These are phyloP conservation scores for Annulohypoxylon moriforme DNA, from an alignment of 495 filamentous ascomycete species.

Conservation along the genomic window DNA sequence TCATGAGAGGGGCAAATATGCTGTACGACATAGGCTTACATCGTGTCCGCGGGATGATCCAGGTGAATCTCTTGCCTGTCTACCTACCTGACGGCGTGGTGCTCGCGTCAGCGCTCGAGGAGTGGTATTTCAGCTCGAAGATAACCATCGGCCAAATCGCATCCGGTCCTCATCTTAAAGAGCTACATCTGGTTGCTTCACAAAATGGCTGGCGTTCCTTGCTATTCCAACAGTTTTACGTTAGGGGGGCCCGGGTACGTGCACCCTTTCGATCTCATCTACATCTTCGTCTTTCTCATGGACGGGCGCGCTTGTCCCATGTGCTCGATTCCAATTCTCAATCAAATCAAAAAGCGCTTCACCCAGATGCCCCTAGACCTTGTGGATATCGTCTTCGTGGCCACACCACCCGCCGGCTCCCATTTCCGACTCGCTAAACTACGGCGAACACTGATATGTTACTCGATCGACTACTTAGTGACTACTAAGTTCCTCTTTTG, in stretches of 20 bases:
- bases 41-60: background rate
- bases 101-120: constrained; percentile 3
- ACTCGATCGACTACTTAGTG: too few species aligned
- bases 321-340: background rate
- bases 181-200: constrained; percentile 1
- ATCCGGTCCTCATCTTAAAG: background rate
- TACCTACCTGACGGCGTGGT: background rate
- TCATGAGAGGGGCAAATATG: too few species aligned
- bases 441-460: too few species aligned
- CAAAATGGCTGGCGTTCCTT: background rate
- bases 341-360: background rate
- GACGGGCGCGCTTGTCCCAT: background rate
- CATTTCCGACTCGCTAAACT: too few species aligned
- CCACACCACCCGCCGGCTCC: too few species aligned
- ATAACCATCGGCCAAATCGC: constrained; percentile 1
- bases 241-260: background rate
- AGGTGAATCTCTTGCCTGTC: background rate
- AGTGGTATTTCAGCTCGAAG: constrained; percentile 4
- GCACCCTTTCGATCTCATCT: background rate
- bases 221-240: background rate
- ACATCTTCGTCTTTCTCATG: constrained; percentile 8
- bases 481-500: too few species aligned
- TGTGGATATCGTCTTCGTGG: background rate
- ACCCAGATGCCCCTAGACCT: background rate
- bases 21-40: background rate